These are phyloP conservation scores for Lipomyces yamadae DNA, from an alignment of 805 yeast genomes.

Conservation along the genomic window DNA sequence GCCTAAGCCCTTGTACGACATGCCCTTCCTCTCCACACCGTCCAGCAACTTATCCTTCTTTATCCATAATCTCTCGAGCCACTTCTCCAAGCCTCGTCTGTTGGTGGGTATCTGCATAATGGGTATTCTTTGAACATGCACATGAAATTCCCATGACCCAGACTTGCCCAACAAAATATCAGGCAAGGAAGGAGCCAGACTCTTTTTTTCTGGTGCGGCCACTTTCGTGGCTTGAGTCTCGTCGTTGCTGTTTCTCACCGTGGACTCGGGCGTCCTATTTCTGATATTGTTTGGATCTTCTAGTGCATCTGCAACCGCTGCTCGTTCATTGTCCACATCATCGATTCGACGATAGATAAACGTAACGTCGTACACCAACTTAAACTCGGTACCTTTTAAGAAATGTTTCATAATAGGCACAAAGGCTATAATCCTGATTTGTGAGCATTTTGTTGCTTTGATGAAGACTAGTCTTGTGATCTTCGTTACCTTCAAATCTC, in stretches of 20 bases:
- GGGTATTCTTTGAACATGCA: constrained; percentile 28
- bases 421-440: constrained; percentile 36
- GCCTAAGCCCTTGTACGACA: constrained; percentile 44
- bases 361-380: constrained; percentile 60
- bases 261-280: neutral
- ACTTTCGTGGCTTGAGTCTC: neutral
- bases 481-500: constrained; percentile 53
- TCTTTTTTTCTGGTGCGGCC: neutral
- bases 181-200: constrained; percentile 13
- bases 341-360: constrained; percentile 49
- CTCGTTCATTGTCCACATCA: neutral
- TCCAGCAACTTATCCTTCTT: constrained; percentile 54
- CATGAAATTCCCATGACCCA: constrained; percentile 29
- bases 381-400: constrained; percentile 39
- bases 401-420: constrained; percentile 40
- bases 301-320: neutral
- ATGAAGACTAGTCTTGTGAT: neutral
- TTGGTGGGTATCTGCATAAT: constrained; percentile 43
- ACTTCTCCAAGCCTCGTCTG: constrained; percentile 46
- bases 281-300: neutral
- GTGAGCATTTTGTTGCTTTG: neutral
- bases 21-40: constrained; percentile 58
- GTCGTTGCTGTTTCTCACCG: neutral
- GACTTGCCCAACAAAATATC: constrained; percentile 24
- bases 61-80: constrained; percentile 50